Evolutionary conservation across 225 moss, liverwort and hornwort genomes (phyloP).

Genomic region (Rhytidiadelphus loreus): DNA sequence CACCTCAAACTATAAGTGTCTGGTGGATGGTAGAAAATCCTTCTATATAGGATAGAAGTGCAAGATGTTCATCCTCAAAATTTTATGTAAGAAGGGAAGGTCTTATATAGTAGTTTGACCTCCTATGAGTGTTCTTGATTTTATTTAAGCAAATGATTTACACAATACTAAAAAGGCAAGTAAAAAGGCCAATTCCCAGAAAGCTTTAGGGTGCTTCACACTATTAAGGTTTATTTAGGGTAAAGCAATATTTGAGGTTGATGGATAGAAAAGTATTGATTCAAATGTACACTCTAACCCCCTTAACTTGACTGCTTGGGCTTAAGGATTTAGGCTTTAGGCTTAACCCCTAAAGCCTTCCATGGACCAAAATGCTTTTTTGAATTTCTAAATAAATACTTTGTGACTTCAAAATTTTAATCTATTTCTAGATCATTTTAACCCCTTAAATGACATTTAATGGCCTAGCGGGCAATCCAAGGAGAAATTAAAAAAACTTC

Average conservation of each 20-base stretch:
- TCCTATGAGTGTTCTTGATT: too few species aligned
- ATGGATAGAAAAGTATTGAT: neutral
- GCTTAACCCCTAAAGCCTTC: neutral
- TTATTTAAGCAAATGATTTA: too few species aligned
- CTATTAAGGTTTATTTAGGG: neutral
- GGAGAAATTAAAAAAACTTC: too few species aligned
- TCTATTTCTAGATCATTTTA: neutral
- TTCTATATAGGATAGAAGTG: too few species aligned
- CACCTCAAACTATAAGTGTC: too few species aligned
- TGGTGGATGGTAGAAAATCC: too few species aligned
- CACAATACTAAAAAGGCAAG: fast-evolving
- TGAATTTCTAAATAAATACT: neutral
- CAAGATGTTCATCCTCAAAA: too few species aligned
- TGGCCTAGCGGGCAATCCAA: fast-evolving
- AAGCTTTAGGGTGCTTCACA: neutral
- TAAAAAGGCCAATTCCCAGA: neutral
- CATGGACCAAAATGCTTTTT: neutral
- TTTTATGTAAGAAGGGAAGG: too few species aligned
- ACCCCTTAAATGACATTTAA: neutral
- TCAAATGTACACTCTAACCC: neutral
- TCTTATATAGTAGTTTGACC: too few species aligned
- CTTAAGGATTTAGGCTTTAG: too few species aligned
- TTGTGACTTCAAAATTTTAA: neutral
- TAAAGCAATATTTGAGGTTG: neutral
- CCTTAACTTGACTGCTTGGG: neutral